phyloP scores from a whole-genome alignment of 176 grass and related monocot species.

The Rhynchospora tenuis region DNA sequence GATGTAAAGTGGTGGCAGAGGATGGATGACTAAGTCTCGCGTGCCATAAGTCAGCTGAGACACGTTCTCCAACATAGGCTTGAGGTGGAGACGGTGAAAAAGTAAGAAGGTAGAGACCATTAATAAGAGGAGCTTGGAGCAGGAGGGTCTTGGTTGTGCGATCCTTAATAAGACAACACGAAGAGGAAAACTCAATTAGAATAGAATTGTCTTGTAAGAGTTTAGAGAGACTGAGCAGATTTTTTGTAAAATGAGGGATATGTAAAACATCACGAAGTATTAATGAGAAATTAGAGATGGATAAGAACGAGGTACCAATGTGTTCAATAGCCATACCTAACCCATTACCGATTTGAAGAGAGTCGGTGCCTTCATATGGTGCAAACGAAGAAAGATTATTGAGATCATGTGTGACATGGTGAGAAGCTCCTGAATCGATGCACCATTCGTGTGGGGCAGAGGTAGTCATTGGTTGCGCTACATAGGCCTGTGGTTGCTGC shows the following conservation, averaged over 20 bases:
- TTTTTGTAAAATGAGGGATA: not conserved
- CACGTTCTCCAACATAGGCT: not conserved
- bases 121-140: not conserved
- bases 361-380: not conserved
- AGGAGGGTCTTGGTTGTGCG: not conserved
- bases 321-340: not conserved
- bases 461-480: not conserved
- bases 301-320: not conserved
- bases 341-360: not conserved
- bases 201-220: not conserved
- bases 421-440: not conserved
- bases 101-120: not conserved
- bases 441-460: not conserved
- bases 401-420: not conserved
- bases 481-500: not conserved
- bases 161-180: constrained; percentile 6
- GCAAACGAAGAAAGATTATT: not conserved
- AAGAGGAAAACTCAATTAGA: not conserved
- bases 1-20: too few relatives aligned
- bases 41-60: not conserved
- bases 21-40: not conserved
- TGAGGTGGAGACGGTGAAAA: not conserved
- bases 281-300: not conserved
- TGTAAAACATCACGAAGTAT: not conserved
- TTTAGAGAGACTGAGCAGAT: not conserved